Conservation (phyloP, 2,329 filamentous ascomycete species). For the Parafenestella ontariensis region DNA sequence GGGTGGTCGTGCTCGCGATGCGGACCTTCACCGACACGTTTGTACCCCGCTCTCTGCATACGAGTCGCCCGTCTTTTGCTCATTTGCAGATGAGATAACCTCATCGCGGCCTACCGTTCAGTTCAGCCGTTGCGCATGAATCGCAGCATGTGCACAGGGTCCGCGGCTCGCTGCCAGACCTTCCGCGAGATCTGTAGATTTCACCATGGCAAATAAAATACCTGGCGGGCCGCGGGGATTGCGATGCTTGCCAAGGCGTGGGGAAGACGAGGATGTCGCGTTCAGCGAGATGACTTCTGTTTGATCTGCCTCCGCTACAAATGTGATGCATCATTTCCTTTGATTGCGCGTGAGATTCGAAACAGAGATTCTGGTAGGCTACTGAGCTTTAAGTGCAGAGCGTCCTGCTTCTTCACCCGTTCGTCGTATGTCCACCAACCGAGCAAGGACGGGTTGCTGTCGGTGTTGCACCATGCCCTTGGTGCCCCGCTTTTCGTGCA, state of each 20-base stretch:
- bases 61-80: constrained; percentile 1
- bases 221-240: neutral
- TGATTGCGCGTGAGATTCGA: constrained; percentile 1
- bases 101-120: constrained; percentile 10
- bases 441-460: constrained; percentile 14
- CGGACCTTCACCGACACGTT: constrained; percentile 34
- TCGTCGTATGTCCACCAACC: constrained; percentile 12
- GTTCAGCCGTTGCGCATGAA: constrained; percentile 12
- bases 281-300: constrained; percentile 30
- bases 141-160: constrained; percentile 10
- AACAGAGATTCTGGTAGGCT: too few relatives aligned
- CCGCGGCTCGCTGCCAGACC: constrained; percentile 16
- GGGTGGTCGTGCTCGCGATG: constrained; percentile 17
- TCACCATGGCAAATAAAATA: constrained; percentile 5
- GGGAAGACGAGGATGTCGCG: constrained; percentile 22
- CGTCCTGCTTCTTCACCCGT: constrained; percentile 6
- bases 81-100: constrained; percentile 5
- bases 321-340: constrained; percentile 25
- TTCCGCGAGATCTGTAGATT: constrained; percentile 16
- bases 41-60: constrained; percentile 31
- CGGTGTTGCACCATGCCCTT: constrained; percentile 24
- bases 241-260: constrained; percentile 26
- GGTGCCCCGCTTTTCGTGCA: constrained; percentile 22
- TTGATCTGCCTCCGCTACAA: constrained; percentile 27
- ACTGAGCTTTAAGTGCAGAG: too few relatives aligned